phyloP scores from a whole-genome alignment of 371 early-diverging fungal genomes.

The Haplosporangium sp. region DNA sequence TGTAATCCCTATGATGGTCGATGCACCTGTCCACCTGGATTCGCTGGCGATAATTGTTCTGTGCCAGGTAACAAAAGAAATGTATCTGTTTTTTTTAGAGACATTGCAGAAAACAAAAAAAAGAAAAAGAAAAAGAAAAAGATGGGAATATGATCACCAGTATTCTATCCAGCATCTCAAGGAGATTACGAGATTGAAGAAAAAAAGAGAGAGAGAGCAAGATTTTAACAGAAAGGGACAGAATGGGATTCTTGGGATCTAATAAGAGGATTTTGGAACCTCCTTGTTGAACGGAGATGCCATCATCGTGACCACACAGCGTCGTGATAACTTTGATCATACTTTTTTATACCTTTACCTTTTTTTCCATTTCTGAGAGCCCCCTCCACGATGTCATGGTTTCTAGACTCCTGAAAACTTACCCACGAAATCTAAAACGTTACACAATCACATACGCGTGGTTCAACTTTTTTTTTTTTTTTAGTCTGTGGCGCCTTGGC shows the following conservation, averaged over 20 bases:
- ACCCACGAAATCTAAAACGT: neutral
- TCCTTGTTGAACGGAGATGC: conserved; percentile 2
- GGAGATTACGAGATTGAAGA: too few species aligned
- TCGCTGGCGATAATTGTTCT: conserved; percentile 91
- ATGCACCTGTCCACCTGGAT: conserved; percentile 89
- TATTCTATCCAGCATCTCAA: too few species aligned
- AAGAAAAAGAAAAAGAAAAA: too few species aligned
- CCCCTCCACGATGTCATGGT: neutral
- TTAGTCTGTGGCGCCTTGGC: conserved; percentile 76
- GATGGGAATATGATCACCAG: too few species aligned
- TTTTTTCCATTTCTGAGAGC: neutral
- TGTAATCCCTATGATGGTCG: conserved; percentile 84
- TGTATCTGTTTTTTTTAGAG: neutral
- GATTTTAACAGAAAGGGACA: neutral
- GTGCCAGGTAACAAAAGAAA: conserved; percentile 68
- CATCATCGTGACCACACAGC: conserved; percentile 2
- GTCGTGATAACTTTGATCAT: neutral
- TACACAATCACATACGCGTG: neutral
- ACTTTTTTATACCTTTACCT: neutral
- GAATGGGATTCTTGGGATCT: neutral
- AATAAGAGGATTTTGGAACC: neutral
- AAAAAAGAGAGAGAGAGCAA: neutral
- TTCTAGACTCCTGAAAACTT: neutral
- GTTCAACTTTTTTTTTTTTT: conserved; percentile 1
- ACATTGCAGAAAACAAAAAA: neutral